Conservation (phyloP, 768 basidiomycete species). For the Psilocybe tampanensis region DNA sequence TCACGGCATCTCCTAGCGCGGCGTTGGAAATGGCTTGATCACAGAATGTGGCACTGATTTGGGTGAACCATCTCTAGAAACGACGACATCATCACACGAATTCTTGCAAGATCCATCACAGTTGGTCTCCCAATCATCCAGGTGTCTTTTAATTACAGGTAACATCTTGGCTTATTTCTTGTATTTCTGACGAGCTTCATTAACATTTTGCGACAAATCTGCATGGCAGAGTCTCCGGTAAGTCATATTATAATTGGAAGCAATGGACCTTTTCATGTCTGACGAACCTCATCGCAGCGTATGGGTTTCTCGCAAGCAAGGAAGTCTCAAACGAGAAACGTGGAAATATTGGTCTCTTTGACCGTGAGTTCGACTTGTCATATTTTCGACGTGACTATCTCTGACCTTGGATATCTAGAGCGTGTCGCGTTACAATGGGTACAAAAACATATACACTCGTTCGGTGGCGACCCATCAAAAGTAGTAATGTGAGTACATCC, state of each 20-base stretch:
- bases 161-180: no score
- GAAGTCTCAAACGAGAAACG: constrained; percentile 1
- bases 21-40: no score
- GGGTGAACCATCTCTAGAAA: no score
- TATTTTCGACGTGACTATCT: not conserved
- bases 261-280: no score
- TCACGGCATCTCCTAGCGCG: no score
- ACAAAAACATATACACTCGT: constrained; percentile 58
- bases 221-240: constrained; percentile 11
- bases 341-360: constrained; percentile 48
- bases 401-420: constrained; percentile 33
- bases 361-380: constrained; percentile 33
- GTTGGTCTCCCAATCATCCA: constrained; percentile 19
- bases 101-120: constrained; percentile 18
- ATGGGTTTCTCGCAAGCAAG: constrained; percentile 11
- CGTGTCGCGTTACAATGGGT: constrained; percentile 62
- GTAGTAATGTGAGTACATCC: constrained; percentile 49
- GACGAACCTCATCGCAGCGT: no score
- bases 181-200: no score
- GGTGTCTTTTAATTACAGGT: constrained; percentile 26
- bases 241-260: no score
- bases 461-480: constrained; percentile 61
- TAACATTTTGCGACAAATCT: no score
- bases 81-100: constrained; percentile 10
- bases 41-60: no score